Conservation (phyloP, 257 asterid species). For the Forsythia viridissima region DNA sequence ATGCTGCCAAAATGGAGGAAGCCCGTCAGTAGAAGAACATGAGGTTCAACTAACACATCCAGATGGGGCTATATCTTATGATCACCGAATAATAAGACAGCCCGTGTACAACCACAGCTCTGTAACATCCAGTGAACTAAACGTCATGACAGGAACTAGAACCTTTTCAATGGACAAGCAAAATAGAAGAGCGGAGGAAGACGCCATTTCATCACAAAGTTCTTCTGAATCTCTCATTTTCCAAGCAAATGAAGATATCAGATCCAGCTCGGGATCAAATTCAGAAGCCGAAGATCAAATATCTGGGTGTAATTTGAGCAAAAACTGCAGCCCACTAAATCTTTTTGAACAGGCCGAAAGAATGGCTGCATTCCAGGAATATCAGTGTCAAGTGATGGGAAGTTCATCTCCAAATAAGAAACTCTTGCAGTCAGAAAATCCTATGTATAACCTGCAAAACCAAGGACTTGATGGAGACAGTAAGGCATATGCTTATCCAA, state of each 20-base stretch:
- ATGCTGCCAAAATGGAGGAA: conserved; percentile 26
- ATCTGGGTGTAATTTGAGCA: conserved; percentile 43
- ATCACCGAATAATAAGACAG: conserved; percentile 38
- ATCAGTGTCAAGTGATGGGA: conserved; percentile 31
- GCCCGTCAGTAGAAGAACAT: conserved; percentile 49
- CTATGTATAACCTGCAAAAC: conserved; percentile 27
- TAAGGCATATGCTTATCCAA: conserved; percentile 30
- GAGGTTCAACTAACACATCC: conserved; percentile 63
- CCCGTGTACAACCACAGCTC: conserved; percentile 44
- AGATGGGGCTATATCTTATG: conserved; percentile 56
- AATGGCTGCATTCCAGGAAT: conserved; percentile 37
- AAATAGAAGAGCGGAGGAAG: conserved; percentile 48
- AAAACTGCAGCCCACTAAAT: conserved; percentile 25
- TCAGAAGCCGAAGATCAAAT: conserved; percentile 68
- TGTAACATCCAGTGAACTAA: conserved; percentile 36
- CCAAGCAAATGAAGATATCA: conserved; percentile 64
- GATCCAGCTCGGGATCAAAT: conserved; percentile 63
- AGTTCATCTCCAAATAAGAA: conserved; percentile 27
- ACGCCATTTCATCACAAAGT: conserved; percentile 74
- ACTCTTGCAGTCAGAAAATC: conserved; percentile 35
- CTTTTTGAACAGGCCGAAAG: conserved; percentile 38
- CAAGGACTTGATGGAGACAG: conserved; percentile 19
- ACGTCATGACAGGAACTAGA: conserved; percentile 28
- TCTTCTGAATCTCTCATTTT: conserved; percentile 65
- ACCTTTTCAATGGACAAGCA: conserved; percentile 31